Conservation (phyloP, 1,284 basidiomycete species). For the Ceratobasidium sp. region DNA sequence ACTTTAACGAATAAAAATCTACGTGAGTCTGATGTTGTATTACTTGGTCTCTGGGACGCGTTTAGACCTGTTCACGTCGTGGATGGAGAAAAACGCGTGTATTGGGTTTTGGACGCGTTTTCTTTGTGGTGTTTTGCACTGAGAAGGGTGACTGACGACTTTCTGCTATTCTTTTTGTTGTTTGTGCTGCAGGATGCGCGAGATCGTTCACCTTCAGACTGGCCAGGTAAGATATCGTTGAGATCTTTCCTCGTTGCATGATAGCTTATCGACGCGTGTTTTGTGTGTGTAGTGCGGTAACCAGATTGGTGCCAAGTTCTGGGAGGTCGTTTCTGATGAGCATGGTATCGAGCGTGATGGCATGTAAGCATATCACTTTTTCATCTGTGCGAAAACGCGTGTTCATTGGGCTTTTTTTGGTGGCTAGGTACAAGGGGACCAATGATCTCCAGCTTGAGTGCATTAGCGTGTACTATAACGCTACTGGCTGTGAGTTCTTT, state of each 20-base stretch:
- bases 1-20: slow-evolving; percentile 40
- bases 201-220: slow-evolving; percentile 97
- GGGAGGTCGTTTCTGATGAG: slow-evolving; percentile 98
- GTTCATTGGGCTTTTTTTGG: slow-evolving; percentile 1
- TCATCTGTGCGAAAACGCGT: slow-evolving; percentile 3
- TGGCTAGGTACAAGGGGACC: slow-evolving; percentile 82
- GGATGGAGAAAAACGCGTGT: slow-evolving; percentile 28
- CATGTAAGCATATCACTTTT: slow-evolving; percentile 55
- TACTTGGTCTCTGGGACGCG: too few relatives aligned
- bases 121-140: not conserved
- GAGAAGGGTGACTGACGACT: not conserved
- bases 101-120: slow-evolving; percentile 10
- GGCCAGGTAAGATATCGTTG: slow-evolving; percentile 78
- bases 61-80: not conserved
- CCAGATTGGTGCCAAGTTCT: slow-evolving; percentile 99
- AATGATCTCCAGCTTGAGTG: slow-evolving; percentile 97
- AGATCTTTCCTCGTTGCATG: slow-evolving; percentile 29
- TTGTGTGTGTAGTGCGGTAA: slow-evolving; percentile 84
- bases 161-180: not conserved
- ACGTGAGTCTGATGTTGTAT: slow-evolving; percentile 26
- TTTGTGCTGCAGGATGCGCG: slow-evolving; percentile 79
- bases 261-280: slow-evolving; percentile 46
- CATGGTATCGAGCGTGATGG: slow-evolving; percentile 96
- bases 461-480: slow-evolving; percentile 97
- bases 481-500: slow-evolving; percentile 69